These are phyloP conservation scores for Phylloporus sp. DNA, from an alignment of 768 basidiomycete genomes.

Conservation along the genomic window DNA sequence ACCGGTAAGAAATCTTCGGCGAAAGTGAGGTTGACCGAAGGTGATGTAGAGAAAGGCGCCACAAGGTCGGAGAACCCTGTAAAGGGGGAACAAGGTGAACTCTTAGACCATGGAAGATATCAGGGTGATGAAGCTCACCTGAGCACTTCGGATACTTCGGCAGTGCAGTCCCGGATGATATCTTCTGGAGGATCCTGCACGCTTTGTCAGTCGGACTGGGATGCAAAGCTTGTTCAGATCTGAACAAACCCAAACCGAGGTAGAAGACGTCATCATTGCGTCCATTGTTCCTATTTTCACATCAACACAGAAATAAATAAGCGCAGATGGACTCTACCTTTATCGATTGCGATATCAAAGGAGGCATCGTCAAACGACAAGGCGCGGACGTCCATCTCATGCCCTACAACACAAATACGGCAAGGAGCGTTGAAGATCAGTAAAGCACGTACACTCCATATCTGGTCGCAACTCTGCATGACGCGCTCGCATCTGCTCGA, in stretches of 20 bases:
- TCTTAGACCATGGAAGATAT: background rate
- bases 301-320: background rate
- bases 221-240: background rate
- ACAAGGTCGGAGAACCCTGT: constrained; percentile 56
- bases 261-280: constrained; percentile 80
- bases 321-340: constrained; percentile 40
- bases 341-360: constrained; percentile 83
- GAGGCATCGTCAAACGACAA: constrained; percentile 51
- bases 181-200: constrained; percentile 67
- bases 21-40: constrained; percentile 88
- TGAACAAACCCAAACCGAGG: constrained; percentile 69
- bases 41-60: constrained; percentile 76
- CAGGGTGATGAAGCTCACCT: constrained; percentile 37
- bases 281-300: constrained; percentile 64
- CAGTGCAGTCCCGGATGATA: constrained; percentile 63
- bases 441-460: constrained; percentile 58
- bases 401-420: constrained; percentile 44
- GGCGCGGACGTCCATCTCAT: constrained; percentile 77
- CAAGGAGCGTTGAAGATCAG: background rate
- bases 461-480: constrained; percentile 48
- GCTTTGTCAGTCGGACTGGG: constrained; percentile 1
- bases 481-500: constrained; percentile 64
- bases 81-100: background rate
- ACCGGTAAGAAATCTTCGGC: constrained; percentile 56
- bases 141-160: constrained; percentile 72